phyloP scores from a whole-genome alignment of 192 early-diverging fungal genomes.

The Coemansia sp. region DNA sequence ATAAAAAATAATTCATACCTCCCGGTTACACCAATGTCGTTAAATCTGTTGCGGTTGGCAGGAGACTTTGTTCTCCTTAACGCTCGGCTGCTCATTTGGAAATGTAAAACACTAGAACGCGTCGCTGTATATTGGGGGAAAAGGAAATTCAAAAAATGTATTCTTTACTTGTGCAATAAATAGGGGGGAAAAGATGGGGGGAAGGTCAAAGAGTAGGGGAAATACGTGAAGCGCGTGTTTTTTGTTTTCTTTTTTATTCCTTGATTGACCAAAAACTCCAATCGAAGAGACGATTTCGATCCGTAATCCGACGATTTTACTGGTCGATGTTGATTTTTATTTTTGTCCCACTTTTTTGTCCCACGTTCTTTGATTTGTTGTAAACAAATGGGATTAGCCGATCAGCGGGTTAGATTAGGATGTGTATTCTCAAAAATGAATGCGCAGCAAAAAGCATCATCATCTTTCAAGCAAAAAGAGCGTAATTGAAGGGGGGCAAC shows the following conservation, averaged over 20 bases:
- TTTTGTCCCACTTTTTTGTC: neutral
- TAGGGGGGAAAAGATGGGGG: neutral
- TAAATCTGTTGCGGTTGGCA: constrained; percentile 35
- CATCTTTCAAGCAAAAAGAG: too few relatives aligned
- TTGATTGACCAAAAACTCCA: too few relatives aligned
- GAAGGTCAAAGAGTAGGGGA: constrained; percentile 8
- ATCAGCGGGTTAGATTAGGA: neutral
- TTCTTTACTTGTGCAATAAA: constrained; percentile 8
- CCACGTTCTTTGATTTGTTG: neutral
- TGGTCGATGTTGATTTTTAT: neutral
- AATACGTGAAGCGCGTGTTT: constrained; percentile 1
- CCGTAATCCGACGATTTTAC: neutral
- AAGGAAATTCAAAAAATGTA: constrained; percentile 1
- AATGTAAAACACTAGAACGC: neutral
- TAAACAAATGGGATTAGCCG: neutral
- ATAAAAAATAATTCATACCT: too few relatives aligned
- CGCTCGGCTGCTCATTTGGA: constrained; percentile 30
- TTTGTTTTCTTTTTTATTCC: constrained; percentile 3
- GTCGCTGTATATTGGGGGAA: neutral
- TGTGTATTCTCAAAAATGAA: neutral
- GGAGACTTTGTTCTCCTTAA: constrained; percentile 37
- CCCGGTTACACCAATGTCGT: constrained; percentile 36
- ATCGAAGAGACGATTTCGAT: neutral
- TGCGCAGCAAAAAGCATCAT: constrained; percentile 1
- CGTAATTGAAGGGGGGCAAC: neutral